These are phyloP conservation scores for Thelonectria rubi DNA, from an alignment of 2,329 filamentous ascomycete genomes.

Conservation along the genomic window DNA sequence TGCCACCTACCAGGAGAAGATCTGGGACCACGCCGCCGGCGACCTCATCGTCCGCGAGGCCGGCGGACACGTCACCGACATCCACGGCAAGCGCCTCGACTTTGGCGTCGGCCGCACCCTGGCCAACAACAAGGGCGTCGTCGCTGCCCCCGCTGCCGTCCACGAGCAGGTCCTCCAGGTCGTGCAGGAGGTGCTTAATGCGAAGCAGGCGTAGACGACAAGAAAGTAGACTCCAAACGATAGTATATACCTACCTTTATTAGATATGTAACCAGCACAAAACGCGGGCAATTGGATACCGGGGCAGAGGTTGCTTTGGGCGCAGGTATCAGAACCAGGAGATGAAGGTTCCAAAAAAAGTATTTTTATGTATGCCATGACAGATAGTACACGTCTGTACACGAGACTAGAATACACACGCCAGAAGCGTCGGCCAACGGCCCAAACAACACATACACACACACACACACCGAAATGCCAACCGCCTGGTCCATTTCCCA, in stretches of 20 bases:
- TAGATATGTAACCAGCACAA: background rate
- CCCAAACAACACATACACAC: constrained; percentile 12
- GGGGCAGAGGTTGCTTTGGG: background rate
- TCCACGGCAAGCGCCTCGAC: constrained; percentile 83
- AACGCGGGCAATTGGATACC: constrained; percentile 15
- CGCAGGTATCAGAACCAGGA: no score
- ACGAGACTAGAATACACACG: constrained; percentile 45
- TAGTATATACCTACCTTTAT: background rate
- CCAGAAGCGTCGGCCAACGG: constrained; percentile 35
- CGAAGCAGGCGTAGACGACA: constrained; percentile 44
- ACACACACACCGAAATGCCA: no score
- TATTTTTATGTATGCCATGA: constrained; percentile 43
- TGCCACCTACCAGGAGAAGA: constrained; percentile 96
- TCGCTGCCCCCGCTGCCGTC: constrained; percentile 82
- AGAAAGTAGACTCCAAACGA: background rate
- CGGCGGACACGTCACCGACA: constrained; percentile 90
- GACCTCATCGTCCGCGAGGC: constrained; percentile 95
- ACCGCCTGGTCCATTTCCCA: no score
- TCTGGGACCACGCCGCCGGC: constrained; percentile 98
- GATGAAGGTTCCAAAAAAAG: constrained; percentile 23
- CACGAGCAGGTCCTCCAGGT: constrained; percentile 80
- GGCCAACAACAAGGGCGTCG: constrained; percentile 89
- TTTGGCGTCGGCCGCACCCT: constrained; percentile 89
- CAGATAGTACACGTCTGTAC: constrained; percentile 46
- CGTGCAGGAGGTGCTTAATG: constrained; percentile 79